Percentiles rank a stretch among this genome's conserved stretches.
phyloP scores from a whole-genome alignment of 495 filamentous ascomycete species.

The Cercophora sp. region DNA sequence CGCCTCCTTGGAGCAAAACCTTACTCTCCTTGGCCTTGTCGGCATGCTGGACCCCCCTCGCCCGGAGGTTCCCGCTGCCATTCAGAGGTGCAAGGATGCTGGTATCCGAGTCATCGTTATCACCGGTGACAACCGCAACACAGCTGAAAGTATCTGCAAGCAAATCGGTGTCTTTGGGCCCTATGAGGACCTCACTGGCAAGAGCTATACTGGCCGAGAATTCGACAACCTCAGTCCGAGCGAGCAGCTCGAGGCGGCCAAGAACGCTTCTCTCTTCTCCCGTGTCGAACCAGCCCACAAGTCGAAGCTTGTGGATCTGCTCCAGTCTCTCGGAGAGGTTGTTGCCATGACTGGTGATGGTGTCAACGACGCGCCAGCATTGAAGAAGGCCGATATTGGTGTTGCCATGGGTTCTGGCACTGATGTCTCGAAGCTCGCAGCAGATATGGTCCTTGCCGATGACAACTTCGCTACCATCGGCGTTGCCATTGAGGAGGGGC shows the following conservation, averaged over 20 bases:
- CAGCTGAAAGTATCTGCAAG: slow-evolving; percentile 94
- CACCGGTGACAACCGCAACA: slow-evolving; percentile 96
- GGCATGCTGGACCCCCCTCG: slow-evolving; percentile 98
- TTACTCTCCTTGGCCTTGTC: slow-evolving; percentile 90
- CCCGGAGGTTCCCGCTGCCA: slow-evolving; percentile 83
- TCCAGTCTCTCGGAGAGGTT: slow-evolving; percentile 89
- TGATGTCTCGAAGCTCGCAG: slow-evolving; percentile 92
- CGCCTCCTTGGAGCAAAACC: slow-evolving; percentile 77
- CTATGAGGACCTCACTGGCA: slow-evolving; percentile 78
- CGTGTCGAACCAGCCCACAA: slow-evolving; percentile 95
- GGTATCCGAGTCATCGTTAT: slow-evolving; percentile 98
- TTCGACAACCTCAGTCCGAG: slow-evolving; percentile 80
- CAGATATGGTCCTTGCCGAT: slow-evolving; percentile 98
- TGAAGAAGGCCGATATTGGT: slow-evolving; percentile 98
- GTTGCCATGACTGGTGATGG: slow-evolving; percentile 99
- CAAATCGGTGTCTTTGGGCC: slow-evolving; percentile 90
- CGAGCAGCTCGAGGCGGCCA: slow-evolving; percentile 79
- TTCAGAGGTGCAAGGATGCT: slow-evolving; percentile 82
- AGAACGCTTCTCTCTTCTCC: slow-evolving; percentile 89
- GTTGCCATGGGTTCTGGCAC: slow-evolving; percentile 99
- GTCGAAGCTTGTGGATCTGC: slow-evolving; percentile 90
- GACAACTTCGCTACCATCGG: slow-evolving; percentile 99
- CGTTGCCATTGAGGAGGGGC: slow-evolving; percentile 91
- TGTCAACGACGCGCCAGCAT: slow-evolving; percentile 96
- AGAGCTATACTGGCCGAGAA: slow-evolving; percentile 92